phyloP scores from a whole-genome alignment of 495 filamentous ascomycete genomes.

The Lindgomyces ingoldianus region DNA sequence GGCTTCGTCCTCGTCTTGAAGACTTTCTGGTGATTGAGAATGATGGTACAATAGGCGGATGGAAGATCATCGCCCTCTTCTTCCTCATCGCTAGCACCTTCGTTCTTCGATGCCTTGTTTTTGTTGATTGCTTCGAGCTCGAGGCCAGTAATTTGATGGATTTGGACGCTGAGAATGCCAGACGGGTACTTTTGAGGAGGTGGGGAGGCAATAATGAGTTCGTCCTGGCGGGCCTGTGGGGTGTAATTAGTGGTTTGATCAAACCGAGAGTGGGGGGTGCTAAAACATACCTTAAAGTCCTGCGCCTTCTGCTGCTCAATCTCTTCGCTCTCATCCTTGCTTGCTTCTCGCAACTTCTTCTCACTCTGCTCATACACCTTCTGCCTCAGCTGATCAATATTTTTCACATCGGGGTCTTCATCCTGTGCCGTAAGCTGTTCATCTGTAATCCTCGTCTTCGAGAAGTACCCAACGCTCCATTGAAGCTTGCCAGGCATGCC shows the following conservation, averaged over 20 bases:
- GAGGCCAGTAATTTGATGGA: constrained; percentile 72
- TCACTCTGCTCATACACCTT: constrained; percentile 54
- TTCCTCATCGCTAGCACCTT: constrained; percentile 56
- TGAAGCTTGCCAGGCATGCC: constrained; percentile 67
- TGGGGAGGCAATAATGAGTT: constrained; percentile 60
- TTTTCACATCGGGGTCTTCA: constrained; percentile 53
- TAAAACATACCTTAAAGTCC: constrained; percentile 52
- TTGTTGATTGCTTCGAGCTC: constrained; percentile 58
- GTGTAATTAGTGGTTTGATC: not conserved
- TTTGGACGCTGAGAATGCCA: constrained; percentile 67
- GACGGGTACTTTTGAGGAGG: constrained; percentile 58
- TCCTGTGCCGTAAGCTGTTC: constrained; percentile 58
- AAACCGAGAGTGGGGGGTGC: not conserved
- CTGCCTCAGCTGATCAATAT: constrained; percentile 54
- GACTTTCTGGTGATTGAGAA: constrained; percentile 69
- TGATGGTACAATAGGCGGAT: constrained; percentile 67
- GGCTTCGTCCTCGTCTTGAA: constrained; percentile 73
- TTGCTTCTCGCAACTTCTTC: constrained; percentile 64
- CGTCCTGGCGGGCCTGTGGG: constrained; percentile 36
- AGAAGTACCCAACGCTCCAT: constrained; percentile 72
- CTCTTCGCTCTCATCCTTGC: constrained; percentile 55
- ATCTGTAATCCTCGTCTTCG: constrained; percentile 60
- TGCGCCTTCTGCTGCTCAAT: constrained; percentile 63
- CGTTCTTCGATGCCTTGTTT: constrained; percentile 47
- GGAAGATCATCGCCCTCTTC: constrained; percentile 64